These are phyloP conservation scores for Penstemon newberryi DNA, from an alignment of 257 asterid species.

Conservation along the genomic window DNA sequence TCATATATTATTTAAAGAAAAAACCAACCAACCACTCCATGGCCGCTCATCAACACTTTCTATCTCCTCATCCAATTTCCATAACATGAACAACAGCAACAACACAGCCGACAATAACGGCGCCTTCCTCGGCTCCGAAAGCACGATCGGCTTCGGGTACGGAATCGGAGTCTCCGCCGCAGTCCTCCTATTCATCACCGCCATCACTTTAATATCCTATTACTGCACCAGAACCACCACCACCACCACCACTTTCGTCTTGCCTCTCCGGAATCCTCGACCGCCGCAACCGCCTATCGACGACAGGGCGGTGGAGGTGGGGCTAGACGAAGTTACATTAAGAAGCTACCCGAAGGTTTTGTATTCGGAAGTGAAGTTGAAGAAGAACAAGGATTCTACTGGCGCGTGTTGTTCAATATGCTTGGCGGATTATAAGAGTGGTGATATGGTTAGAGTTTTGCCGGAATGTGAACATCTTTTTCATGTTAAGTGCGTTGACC, in stretches of 20 bases:
- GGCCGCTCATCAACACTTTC: constrained; percentile 32
- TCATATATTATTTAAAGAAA: constrained; percentile 6
- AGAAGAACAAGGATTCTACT: constrained; percentile 46
- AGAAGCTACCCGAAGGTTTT: constrained; percentile 61
- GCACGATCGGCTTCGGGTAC: constrained; percentile 78
- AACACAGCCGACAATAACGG: constrained; percentile 41
- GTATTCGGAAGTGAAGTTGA: constrained; percentile 63
- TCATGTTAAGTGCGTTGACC: constrained; percentile 79
- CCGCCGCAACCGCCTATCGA: background rate
- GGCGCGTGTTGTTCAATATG: constrained; percentile 80
- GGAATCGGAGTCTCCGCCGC: constrained; percentile 85
- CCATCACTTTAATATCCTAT: constrained; percentile 77
- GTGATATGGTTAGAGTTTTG: constrained; percentile 55
- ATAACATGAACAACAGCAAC: constrained; percentile 45
- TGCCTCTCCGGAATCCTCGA: constrained; percentile 28
- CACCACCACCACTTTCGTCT: constrained; percentile 28
- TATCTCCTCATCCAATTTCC: background rate
- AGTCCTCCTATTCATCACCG: constrained; percentile 74
- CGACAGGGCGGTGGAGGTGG: constrained; percentile 40
- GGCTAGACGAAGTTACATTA: constrained; percentile 76
- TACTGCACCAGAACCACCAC: constrained; percentile 58
- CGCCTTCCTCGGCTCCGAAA: constrained; percentile 49
- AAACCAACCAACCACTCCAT: constrained; percentile 27
- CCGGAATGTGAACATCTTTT: constrained; percentile 89
- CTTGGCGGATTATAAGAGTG: constrained; percentile 66